A percentile compares a stretch with the other conserved stretches of the same genome.
These are phyloP conservation scores for Isoetes engelmannii DNA, from an alignment of 83 land plant species.

Conservation along the genomic window DNA sequence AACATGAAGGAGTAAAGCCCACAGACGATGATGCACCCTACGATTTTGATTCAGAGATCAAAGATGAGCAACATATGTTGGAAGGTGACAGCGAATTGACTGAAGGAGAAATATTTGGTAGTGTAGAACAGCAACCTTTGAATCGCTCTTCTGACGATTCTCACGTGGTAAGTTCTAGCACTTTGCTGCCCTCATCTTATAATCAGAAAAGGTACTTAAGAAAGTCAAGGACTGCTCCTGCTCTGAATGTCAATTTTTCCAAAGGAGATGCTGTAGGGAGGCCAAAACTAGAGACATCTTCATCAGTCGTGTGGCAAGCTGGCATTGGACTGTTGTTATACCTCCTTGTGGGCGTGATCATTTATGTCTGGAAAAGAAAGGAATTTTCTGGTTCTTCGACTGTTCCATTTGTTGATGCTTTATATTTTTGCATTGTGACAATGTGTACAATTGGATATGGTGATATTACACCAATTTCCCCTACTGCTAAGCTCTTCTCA, in stretches of 20 bases:
- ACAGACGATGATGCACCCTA: too few relatives aligned
- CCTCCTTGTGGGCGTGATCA: slow-evolving; percentile 1
- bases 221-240: slow-evolving; percentile 10
- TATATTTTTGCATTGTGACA: slow-evolving; percentile 13
- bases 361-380: slow-evolving; percentile 9
- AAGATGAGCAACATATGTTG: not conserved
- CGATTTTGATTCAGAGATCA: not conserved
- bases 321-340: slow-evolving; percentile 10
- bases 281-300: slow-evolving; percentile 1
- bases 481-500: slow-evolving; percentile 10
- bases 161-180: not conserved
- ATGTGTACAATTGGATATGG: slow-evolving; percentile 14
- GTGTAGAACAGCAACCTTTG: not conserved
- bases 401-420: slow-evolving; percentile 1
- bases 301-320: slow-evolving; percentile 6
- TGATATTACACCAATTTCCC: slow-evolving; percentile 4
- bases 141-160: not conserved
- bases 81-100: not conserved
- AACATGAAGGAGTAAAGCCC: too few relatives aligned
- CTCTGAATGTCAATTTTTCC: not conserved
- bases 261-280: not conserved
- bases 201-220: slow-evolving; percentile 3
- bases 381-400: slow-evolving; percentile 10
- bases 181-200: not conserved
- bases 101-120: not conserved